Conservation (phyloP, 129 eudicot species). For the Arctium minus region DNA sequence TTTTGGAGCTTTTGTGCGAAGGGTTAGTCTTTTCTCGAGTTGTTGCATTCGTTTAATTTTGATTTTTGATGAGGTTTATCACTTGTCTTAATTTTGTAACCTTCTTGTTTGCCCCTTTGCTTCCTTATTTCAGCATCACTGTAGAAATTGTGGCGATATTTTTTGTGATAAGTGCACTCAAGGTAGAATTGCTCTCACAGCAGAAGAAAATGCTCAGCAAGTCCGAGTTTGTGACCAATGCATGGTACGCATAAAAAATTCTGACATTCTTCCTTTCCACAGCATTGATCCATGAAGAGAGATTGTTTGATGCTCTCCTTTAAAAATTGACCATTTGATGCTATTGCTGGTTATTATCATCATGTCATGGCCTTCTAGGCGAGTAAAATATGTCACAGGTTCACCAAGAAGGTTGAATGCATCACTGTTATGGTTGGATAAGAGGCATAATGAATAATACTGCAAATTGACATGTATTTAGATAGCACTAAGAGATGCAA, state of each 20-base stretch:
- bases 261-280: neutral
- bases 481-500: neutral
- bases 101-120: slow-evolving; percentile 9
- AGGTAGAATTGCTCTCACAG: slow-evolving; percentile 85
- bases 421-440: neutral
- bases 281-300: neutral
- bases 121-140: slow-evolving; percentile 67
- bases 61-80: neutral
- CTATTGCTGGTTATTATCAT: neutral
- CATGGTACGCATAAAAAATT: slow-evolving; percentile 49
- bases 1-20: slow-evolving; percentile 76
- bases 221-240: slow-evolving; percentile 94
- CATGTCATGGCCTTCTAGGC: neutral
- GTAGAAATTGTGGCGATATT: slow-evolving; percentile 91
- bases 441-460: neutral
- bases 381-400: neutral
- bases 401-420: neutral
- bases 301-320: neutral
- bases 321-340: neutral
- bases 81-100: neutral
- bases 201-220: slow-evolving; percentile 69
- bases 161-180: slow-evolving; percentile 95
- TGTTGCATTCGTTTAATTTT: neutral
- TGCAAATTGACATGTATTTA: neutral
- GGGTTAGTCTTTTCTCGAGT: slow-evolving; percentile 35